Evolutionary conservation across 1,284 basidiomycete genomes (phyloP), one percentile per base, ranked within the genome.

Genomic region (Pascua guehoae): DNA sequence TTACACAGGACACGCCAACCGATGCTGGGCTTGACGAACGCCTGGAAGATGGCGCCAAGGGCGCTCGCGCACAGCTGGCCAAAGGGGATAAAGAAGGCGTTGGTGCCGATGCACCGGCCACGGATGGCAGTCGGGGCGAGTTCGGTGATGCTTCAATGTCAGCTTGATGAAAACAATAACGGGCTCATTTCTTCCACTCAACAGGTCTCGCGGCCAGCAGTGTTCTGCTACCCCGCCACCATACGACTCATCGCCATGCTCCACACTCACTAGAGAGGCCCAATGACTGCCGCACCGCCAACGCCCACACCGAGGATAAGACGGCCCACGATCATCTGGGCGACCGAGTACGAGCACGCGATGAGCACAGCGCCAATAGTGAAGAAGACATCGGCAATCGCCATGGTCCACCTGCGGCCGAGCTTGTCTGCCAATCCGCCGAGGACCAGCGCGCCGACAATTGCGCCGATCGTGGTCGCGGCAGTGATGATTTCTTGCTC

Each of bases 281-380:
- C 58, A 39, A 66, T 62, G 12, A 61, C 62, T 0, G 66, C 55
- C 1, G 62, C 64, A 24, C 73, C 64, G 0, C 77, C 77, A 2
- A 78, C 72, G 1, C 71, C 77, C 15, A 73, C 50, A 5, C 77
- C 77, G 16, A 77, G 64, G 2, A 78, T 46, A 16, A 77, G 41
- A 1, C 77, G 66, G 5, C 76, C 76, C 2, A 66, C 65, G 38
- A 71, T 64, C 24, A 74, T 52, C 41, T 64, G 71, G 46, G 66
- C 63, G 12, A 73, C 58, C 15, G 64, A 54, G 53, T 65, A 67
- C 52, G 67, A 65, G 17, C 68, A 58, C 1, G 71, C 70, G 49
- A 75, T 72, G 14, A 78, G 45, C 17, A 78, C 47, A 10, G 75
- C 75, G 37, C 75, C 74, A 48, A 65, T 16, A 7, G 62, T 61